Base-by-base conservation (phyloP, 2,329 filamentous ascomycete genomes). In the Diaporthe sp. region DNA sequence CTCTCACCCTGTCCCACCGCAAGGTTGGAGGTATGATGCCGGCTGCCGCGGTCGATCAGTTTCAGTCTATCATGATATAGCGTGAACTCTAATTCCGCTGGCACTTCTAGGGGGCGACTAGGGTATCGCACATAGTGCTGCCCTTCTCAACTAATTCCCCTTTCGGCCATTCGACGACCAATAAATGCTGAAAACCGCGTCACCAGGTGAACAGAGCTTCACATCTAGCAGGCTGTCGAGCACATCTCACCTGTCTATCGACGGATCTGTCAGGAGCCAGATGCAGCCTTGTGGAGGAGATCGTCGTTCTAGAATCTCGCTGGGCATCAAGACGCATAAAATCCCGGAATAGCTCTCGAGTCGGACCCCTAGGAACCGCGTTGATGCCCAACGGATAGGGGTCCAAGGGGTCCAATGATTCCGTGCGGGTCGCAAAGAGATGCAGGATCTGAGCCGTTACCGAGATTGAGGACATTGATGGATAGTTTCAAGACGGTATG, bases 311-410 rank as follows among this genome's bases (percentile, higher is more conserved):
- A 60, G 54, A 50, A 50, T 52, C 54, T 71, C 68, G 45, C 50
- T 64, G 70, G 70, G 70, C 70, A 72, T 72, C 57, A 72, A 72
- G 70, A 17, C 60, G 70, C 57, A 72, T 72, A 61, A 52, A 50
- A 54, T 54, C 70, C 68, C 70, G 45, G 33, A 55, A 72, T 42
- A 72, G 58, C 47, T 30, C 57, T 64, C 40, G 57, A 64, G 50
- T 64, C 45, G 60, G 38, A 25, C 47, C 28, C 70, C 68, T 28
- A 60, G 54, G 69, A 61, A 61, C 71, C 25, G 47, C 67, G 52
- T 75, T 75, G 74, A 57, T 74, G 71, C 71, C 71, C 74, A 74
- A 75, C 74, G 60, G 33, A 50, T 54, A 64, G 70, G 70, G 70
- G 45, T 61, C 55, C 69, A 61, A 64, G 25, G 60, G 60, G 69